These are phyloP conservation scores for Streptanthus diversifolius DNA, from an alignment of 345 rosid species.

Conservation along the genomic window DNA sequence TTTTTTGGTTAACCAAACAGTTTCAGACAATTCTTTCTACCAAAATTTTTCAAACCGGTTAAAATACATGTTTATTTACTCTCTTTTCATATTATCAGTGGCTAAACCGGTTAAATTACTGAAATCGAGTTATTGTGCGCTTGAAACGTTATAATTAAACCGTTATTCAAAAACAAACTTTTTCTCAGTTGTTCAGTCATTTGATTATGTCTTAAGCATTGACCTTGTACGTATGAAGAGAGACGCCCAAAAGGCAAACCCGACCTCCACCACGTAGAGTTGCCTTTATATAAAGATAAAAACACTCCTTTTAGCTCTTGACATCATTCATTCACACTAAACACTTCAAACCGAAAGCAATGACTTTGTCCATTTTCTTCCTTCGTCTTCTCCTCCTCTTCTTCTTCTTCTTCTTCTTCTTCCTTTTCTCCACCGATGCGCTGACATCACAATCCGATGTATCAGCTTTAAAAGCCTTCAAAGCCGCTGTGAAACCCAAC, in stretches of 20 bases:
- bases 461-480: constrained; percentile 57
- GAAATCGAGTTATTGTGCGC: too few species aligned
- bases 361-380: constrained; percentile 14
- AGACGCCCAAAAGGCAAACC: constrained; percentile 23
- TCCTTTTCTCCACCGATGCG: constrained; percentile 18
- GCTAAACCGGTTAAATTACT: too few species aligned
- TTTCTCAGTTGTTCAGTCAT: not conserved
- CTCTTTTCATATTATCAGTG: not conserved
- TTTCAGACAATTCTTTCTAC: not conserved
- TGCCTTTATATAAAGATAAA: constrained; percentile 22
- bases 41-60: not conserved
- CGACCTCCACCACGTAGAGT: constrained; percentile 27
- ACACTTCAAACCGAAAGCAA: not conserved
- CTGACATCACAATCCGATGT: constrained; percentile 49
- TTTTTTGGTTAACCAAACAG: not conserved
- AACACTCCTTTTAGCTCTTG: constrained; percentile 11
- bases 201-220: not conserved
- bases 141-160: too few species aligned
- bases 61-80: not conserved
- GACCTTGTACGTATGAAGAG: constrained; percentile 1
- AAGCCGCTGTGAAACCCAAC: constrained; percentile 47
- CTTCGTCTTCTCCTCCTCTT: not conserved
- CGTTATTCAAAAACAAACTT: too few species aligned
- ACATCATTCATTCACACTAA: constrained; percentile 29
- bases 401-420: not conserved